Percentiles rank a stretch among this genome's conserved stretches.
phyloP scores from a whole-genome alignment of 805 yeast genomes.

The Pichia rugopelliculosa region DNA sequence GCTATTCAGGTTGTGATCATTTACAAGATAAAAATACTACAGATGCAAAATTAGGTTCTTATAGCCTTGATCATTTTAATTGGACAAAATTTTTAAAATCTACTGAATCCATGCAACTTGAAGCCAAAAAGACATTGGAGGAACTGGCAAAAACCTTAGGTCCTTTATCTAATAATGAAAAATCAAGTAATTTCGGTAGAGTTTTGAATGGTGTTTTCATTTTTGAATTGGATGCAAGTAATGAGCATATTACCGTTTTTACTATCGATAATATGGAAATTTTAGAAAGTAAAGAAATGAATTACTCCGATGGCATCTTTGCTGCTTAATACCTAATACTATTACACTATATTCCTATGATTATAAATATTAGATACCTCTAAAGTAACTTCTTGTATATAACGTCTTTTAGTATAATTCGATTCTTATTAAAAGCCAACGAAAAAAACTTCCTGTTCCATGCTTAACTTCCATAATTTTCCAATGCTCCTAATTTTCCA shows the following conservation, averaged over 20 bases:
- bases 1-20: constrained; percentile 45
- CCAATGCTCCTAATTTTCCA: background rate
- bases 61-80: constrained; percentile 17
- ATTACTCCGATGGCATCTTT: constrained; percentile 9
- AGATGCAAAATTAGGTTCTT: constrained; percentile 23
- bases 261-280: constrained; percentile 62
- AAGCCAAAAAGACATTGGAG: constrained; percentile 12
- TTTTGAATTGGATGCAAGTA: constrained; percentile 54
- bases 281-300: constrained; percentile 35
- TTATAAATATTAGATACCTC: background rate
- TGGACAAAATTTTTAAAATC: constrained; percentile 16
- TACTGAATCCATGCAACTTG: constrained; percentile 9
- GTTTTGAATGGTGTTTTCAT: constrained; percentile 49
- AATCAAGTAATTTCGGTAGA: constrained; percentile 26
- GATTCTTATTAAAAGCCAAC: background rate
- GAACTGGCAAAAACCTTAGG: constrained; percentile 8
- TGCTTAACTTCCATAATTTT: background rate
- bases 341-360: background rate
- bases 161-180: background rate
- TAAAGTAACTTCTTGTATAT: background rate
- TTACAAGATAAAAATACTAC: constrained; percentile 25
- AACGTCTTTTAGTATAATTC: background rate
- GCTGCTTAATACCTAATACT: constrained; percentile 1
- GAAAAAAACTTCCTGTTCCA: background rate
- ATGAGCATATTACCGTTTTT: constrained; percentile 50